Percentiles rank a stretch among this genome's conserved stretches.
These are phyloP conservation scores for Pochonia chlamydosporia DNA, from an alignment of 2,329 filamentous ascomycete species.

Conservation along the genomic window DNA sequence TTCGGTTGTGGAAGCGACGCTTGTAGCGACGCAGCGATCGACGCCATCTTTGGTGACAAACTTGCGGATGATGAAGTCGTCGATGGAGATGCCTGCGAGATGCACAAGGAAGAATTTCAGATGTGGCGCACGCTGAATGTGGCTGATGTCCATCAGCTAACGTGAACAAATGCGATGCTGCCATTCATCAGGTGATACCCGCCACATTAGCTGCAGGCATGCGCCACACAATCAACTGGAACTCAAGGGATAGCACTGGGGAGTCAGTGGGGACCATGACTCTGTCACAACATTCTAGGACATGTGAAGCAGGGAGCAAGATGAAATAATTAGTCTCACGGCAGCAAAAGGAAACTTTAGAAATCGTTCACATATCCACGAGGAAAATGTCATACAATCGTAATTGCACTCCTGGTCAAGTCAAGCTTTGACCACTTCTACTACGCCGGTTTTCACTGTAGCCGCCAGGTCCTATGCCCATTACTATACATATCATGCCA, in stretches of 20 bases:
- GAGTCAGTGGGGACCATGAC: too few relatives aligned
- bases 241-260: too few relatives aligned
- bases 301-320: too few relatives aligned
- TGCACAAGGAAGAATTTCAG: conserved; percentile 25
- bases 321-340: too few relatives aligned
- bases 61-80: conserved; percentile 16
- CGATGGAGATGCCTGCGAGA: conserved; percentile 7
- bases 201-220: too few relatives aligned
- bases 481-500: conserved; percentile 20
- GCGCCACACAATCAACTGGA: too few relatives aligned
- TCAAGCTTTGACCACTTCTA: not conserved
- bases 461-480: conserved; percentile 10
- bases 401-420: not conserved
- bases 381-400: not conserved
- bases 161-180: too few relatives aligned
- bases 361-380: not conserved
- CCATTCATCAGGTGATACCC: too few relatives aligned
- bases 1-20: conserved; percentile 82
- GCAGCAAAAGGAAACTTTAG: too few relatives aligned
- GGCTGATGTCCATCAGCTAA: conserved; percentile 21
- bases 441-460: not conserved
- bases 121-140: conserved; percentile 19
- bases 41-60: conserved; percentile 45
- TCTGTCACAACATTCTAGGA: too few relatives aligned
- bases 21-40: conserved; percentile 66